Evolutionary conservation across 441 rosid species (phyloP), one percentile per base, ranked within the genome.

Genomic region (Manihot esculenta): DNA sequence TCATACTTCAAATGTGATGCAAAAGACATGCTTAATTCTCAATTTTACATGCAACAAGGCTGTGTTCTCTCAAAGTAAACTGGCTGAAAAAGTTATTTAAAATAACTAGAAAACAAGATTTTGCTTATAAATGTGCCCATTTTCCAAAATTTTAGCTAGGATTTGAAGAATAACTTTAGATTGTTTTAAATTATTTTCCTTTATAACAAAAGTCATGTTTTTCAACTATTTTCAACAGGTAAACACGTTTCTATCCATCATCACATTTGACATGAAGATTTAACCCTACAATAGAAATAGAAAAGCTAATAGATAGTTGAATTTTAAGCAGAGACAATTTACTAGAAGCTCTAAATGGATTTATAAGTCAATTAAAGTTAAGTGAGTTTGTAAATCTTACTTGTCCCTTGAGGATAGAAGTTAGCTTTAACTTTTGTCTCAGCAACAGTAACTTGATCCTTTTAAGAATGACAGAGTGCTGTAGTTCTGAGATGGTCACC

Each of bases 351-450:
- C 62, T 48, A 17, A 50, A 13, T 17, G 10, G 17, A 67, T 53
- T 38, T 8, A 23, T 30, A 17, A 26, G 12, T 38, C 10, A 56
- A 65, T 27, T 48, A 23, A 62, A 69, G 21, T 63, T 57, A 68
- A 62, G 24, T 35, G 17, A 57, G 67, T 68, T 30, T 20, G 2
- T 41, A 67, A 55, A 53, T 78, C 89, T 81, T 84, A 90, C 99
- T 82, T 94, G 94, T 70, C 82, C 87, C 81, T 73, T 82, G 76
- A 92, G 86, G 74, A 94, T 77, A 71, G 81, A 83, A 70, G 74
- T 76, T 73, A 94, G 69, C 87, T 89, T 94, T 85, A 92, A 63
- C 76, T 83, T 89, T 74, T 88, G 92, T 82, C 84, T 87, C 76
- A 90, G 82, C 77, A 84, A 61, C 69, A 89, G 88, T 68, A 87